A percentile compares a stretch with the other conserved stretches of the same genome.
Conservation (phyloP, 2,329 filamentous ascomycete genomes). For the Diaporthe citri region DNA sequence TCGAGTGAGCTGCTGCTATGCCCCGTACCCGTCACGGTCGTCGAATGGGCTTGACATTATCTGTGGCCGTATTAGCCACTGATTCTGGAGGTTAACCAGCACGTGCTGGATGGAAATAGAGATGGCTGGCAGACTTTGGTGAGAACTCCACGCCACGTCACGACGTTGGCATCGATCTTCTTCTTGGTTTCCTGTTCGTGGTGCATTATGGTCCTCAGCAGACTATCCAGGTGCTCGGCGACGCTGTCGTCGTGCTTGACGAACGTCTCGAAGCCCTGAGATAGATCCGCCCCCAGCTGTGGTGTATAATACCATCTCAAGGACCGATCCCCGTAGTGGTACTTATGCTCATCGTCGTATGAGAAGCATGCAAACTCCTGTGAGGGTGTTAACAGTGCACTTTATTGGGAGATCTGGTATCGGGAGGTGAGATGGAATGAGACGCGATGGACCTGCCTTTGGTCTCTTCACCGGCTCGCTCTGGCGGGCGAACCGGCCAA, state of each 20-base stretch:
- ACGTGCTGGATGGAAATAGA: background rate
- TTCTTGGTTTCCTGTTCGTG: slow-evolving; percentile 77
- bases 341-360: slow-evolving; percentile 86
- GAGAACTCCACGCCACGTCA: slow-evolving; percentile 99
- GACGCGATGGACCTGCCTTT: slow-evolving; percentile 64
- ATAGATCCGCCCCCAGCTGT: slow-evolving; percentile 77
- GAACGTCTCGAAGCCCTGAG: slow-evolving; percentile 84
- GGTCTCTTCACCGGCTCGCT: slow-evolving; percentile 81
- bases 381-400: background rate
- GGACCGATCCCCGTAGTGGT: slow-evolving; percentile 81
- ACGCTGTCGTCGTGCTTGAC: slow-evolving; percentile 82
- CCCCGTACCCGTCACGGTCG: slow-evolving; percentile 78
- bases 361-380: slow-evolving; percentile 95
- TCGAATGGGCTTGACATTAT: slow-evolving; percentile 90
- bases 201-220: slow-evolving; percentile 80
- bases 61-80: slow-evolving; percentile 58
- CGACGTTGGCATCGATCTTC: slow-evolving; percentile 80
- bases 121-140: slow-evolving; percentile 76
- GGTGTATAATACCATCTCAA: slow-evolving; percentile 91
- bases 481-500: slow-evolving; percentile 74
- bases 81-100: background rate
- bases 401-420: background rate
- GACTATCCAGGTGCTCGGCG: slow-evolving; percentile 90
- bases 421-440: slow-evolving; percentile 2
- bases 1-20: background rate